Percentiles rank a stretch among this genome's conserved stretches.
Conservation (phyloP, 495 filamentous ascomycete species). For the Sordaria brevicollis region DNA sequence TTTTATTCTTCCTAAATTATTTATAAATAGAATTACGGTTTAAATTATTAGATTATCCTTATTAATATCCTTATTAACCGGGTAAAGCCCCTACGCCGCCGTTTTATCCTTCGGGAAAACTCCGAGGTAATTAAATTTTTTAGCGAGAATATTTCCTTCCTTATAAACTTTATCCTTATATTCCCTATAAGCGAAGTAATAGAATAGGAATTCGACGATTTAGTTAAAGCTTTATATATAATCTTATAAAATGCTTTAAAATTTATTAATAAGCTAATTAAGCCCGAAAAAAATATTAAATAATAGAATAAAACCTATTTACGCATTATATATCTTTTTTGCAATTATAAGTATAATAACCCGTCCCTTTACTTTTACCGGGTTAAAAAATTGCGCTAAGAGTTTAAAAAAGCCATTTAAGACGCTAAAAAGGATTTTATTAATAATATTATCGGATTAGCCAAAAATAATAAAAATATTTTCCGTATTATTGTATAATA, state of each 20-base stretch:
- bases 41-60: neutral
- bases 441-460: no score
- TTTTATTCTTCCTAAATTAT: neutral
- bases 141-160: neutral
- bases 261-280: no score
- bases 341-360: no score
- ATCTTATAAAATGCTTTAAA: neutral
- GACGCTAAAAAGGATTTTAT: no score
- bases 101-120: neutral
- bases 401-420: no score
- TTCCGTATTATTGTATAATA: no score
- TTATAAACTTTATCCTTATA: neutral
- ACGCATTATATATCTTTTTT: no score
- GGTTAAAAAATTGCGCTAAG: no score
- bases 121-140: neutral
- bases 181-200: neutral
- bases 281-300: no score
- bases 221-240: neutral
- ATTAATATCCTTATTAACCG: neutral
- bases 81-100: neutral
- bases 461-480: no score
- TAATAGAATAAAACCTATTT: no score
- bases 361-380: no score
- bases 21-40: neutral
- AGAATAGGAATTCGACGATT: neutral